phyloP scores from a whole-genome alignment of 1,139 yeast genomes.

The Yamadazyma friedrichii region DNA sequence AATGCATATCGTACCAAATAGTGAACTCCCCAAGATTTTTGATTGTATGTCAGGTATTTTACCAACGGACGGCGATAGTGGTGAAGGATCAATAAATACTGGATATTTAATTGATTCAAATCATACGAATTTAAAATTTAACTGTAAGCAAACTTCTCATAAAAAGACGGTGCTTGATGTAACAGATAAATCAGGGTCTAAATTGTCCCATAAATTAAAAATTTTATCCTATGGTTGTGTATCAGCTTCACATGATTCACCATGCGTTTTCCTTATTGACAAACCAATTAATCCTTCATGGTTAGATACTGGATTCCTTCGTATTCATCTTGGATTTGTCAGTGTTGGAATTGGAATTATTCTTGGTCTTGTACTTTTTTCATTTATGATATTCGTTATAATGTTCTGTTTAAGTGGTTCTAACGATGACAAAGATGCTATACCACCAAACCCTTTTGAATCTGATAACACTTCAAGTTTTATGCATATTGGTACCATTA shows the following conservation, averaged over 20 bases:
- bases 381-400: constrained; percentile 28
- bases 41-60: constrained; percentile 23
- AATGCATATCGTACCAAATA: constrained; percentile 67
- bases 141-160: constrained; percentile 10
- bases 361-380: constrained; percentile 50
- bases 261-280: constrained; percentile 74
- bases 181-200: constrained; percentile 21
- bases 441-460: constrained; percentile 9
- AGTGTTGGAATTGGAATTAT: constrained; percentile 68
- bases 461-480: constrained; percentile 26
- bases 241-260: constrained; percentile 22
- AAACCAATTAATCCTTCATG: constrained; percentile 57
- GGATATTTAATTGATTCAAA: constrained; percentile 12
- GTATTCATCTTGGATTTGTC: constrained; percentile 60
- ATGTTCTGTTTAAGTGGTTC: constrained; percentile 27
- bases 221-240: constrained; percentile 71
- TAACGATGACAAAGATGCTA: constrained; percentile 3
- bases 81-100: constrained; percentile 1
- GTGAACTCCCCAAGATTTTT: constrained; percentile 35
- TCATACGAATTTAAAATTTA: constrained; percentile 9
- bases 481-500: constrained; percentile 39
- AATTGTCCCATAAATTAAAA: constrained; percentile 61
- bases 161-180: constrained; percentile 13
- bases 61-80: neutral
- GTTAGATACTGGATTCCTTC: constrained; percentile 50